These are phyloP conservation scores for Botryotinia convoluta DNA, from an alignment of 2,329 filamentous ascomycete genomes.

Conservation along the genomic window DNA sequence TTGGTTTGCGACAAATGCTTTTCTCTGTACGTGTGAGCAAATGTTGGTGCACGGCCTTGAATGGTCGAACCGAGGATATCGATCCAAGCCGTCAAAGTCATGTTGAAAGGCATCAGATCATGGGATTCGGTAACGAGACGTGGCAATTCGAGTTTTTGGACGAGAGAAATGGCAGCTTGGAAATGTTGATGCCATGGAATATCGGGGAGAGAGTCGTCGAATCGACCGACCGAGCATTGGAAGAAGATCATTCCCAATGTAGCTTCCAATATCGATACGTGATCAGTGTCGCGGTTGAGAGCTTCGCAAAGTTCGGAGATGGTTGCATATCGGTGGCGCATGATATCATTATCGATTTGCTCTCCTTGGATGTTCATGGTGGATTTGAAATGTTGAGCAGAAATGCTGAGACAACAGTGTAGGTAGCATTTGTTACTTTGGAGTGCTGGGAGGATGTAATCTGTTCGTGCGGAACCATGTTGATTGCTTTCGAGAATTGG, in stretches of 20 bases:
- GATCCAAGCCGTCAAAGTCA: conserved; percentile 92
- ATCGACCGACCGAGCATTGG: conserved; percentile 84
- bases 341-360: conserved; percentile 84
- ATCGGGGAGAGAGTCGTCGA: conserved; percentile 80
- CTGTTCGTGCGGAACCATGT: conserved; percentile 74
- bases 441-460: conserved; percentile 82
- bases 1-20: conserved; percentile 74
- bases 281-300: conserved; percentile 75
- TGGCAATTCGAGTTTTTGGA: conserved; percentile 80
- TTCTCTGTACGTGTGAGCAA: conserved; percentile 92
- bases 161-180: conserved; percentile 80
- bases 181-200: conserved; percentile 98
- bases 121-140: conserved; percentile 59
- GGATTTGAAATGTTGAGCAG: conserved; percentile 87
- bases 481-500: conserved; percentile 89
- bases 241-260: conserved; percentile 95
- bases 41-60: conserved; percentile 78
- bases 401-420: conserved; percentile 91
- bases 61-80: conserved; percentile 95
- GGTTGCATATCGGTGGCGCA: conserved; percentile 85
- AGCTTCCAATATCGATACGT: conserved; percentile 86
- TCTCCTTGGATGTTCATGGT: conserved; percentile 64
- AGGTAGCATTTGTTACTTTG: conserved; percentile 91
- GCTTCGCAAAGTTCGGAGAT: conserved; percentile 83
- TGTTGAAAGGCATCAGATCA: conserved; percentile 68